Evolutionary conservation across 2,329 filamentous ascomycete species (phyloP), one percentile per base, ranked within the genome.

Genomic region (Dactylellina cionopaga): DNA sequence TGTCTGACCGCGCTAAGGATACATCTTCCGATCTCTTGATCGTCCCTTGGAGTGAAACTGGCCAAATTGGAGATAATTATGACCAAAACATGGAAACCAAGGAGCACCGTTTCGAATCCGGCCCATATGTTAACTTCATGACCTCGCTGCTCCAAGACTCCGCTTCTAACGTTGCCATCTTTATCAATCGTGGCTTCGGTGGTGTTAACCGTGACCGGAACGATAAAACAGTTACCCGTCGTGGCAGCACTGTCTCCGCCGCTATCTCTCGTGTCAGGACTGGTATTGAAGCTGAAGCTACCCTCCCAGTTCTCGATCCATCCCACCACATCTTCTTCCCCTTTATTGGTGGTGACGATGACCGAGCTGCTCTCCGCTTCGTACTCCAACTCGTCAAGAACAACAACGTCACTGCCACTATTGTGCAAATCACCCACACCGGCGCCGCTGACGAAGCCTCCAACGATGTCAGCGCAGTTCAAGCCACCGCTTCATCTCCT

Each of bases 21-120:
- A 86, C 91, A 11, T 83, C 82, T 1, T 88, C 90, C 0, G 90
- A 94, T 77, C 85, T 94, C 24, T 84, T 96, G 4, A 83, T 98
- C 2, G 85, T 98, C 4, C 94, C 94, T 0, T 98, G 95, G 94
- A 94, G 90, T 76, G 91, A 96, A 76, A 89, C 88, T 0, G 92
- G 92, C 10, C 87, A 86, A 72, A 85, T 94, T 76, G 86, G 85
- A 6, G 92, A 97, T 3, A 82, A 84, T 3, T 79, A 81, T 1
- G 82, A 83, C 24, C 80, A 75, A 76, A 83, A 88, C 58, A 85
- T 82, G n/a, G 81, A 82, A 1, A 82, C 46, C 49, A 66, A 74
- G 15, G 76, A 82, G 70, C 83, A 85, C 74, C 86, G 87, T 35
- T 89, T 92, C 69, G 83, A 83, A 2, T 86, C 85, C 27, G 84